Conservation (phyloP, 2,329 filamentous ascomycete genomes). For the Cordyceps tenuipes region DNA sequence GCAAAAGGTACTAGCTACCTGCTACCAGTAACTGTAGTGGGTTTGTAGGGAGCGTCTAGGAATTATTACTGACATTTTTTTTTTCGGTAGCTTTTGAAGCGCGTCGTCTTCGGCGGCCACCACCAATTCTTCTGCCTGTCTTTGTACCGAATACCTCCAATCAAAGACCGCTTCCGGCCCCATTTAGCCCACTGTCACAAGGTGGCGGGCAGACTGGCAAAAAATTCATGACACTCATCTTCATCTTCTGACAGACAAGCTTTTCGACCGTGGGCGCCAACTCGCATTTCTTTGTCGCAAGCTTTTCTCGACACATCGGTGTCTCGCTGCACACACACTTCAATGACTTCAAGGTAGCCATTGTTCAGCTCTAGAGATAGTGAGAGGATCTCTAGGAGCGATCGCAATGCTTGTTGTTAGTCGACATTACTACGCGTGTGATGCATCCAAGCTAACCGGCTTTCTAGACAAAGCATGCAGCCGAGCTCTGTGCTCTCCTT, state of each 20-base stretch:
- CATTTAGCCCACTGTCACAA: background rate
- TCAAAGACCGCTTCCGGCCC: background rate
- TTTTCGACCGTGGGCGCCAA: background rate
- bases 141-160: background rate
- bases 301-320: background rate
- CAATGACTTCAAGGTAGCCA: conserved; percentile 63
- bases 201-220: background rate
- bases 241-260: conserved; percentile 3
- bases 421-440: conserved; percentile 13
- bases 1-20: background rate
- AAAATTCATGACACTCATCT: conserved; percentile 11
- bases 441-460: conserved; percentile 14
- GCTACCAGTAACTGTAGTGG: background rate
- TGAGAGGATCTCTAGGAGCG: conserved; percentile 69
- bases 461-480: conserved; percentile 58
- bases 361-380: conserved; percentile 67
- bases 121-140: too few species aligned
- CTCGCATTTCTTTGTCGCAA: background rate
- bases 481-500: conserved; percentile 83
- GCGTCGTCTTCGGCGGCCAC: too few species aligned
- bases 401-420: conserved; percentile 49
- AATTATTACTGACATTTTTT: too few species aligned
- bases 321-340: conserved; percentile 18
- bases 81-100: too few species aligned
- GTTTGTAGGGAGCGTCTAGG: too few species aligned